Percentiles rank a stretch among this genome's conserved stretches.
Conservation (phyloP, 2,329 filamentous ascomycete genomes). For the Sclerotinia subarctica region DNA sequence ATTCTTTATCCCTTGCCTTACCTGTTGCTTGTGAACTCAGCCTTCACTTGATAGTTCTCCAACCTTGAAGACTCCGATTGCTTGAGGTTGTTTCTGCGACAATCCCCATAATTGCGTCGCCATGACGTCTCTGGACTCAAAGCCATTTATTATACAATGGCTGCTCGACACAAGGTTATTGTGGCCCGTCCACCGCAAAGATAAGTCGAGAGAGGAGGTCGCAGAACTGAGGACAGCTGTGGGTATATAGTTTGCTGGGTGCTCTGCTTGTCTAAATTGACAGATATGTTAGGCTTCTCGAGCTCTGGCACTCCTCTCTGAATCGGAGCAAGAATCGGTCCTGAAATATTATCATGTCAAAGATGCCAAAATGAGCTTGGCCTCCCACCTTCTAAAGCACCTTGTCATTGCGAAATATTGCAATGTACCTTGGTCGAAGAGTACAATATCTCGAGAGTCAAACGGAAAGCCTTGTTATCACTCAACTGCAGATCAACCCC, state of each 20-base stretch:
- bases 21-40: neutral
- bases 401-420: slow-evolving; percentile 60
- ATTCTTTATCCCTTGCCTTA: neutral
- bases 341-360: slow-evolving; percentile 62
- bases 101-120: neutral
- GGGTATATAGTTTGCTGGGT: slow-evolving; percentile 15
- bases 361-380: slow-evolving; percentile 73
- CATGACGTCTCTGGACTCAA: neutral
- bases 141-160: slow-evolving; percentile 53
- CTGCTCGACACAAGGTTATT: slow-evolving; percentile 58
- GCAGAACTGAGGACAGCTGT: slow-evolving; percentile 36
- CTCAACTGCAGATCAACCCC: slow-evolving; percentile 14
- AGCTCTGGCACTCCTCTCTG: slow-evolving; percentile 51
- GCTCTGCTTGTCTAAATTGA: neutral
- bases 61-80: neutral
- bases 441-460: slow-evolving; percentile 54
- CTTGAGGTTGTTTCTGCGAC: neutral
- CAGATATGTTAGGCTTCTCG: slow-evolving; percentile 48
- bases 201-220: slow-evolving; percentile 39
- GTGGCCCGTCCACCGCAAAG: slow-evolving; percentile 49
- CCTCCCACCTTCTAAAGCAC: slow-evolving; percentile 71
- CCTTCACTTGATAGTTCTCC: neutral
- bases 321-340: slow-evolving; percentile 55
- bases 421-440: slow-evolving; percentile 58
- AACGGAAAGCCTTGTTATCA: slow-evolving; percentile 45